Percentiles rank a stretch among this genome's conserved stretches.
Conservation (phyloP, 2,329 filamentous ascomycete genomes). For the Aspergillus carbonarius region DNA sequence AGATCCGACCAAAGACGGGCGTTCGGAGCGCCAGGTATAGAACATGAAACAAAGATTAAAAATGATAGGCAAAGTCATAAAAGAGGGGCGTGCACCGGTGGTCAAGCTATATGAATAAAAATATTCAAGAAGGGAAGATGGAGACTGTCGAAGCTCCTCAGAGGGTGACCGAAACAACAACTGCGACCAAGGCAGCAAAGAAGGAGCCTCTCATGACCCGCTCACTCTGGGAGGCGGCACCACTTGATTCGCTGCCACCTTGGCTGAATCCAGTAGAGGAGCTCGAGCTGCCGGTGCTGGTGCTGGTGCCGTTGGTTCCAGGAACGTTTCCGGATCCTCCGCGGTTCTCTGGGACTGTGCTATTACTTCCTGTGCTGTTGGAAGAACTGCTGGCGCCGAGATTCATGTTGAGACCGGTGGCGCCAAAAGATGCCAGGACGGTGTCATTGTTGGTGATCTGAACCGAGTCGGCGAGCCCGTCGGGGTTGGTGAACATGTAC, state of each 20-base stretch:
- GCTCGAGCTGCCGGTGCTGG: conserved; percentile 22
- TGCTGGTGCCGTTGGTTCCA: conserved; percentile 18
- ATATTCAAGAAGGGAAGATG: conserved; percentile 22
- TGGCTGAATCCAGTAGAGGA: conserved; percentile 34
- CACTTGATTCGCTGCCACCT: conserved; percentile 24
- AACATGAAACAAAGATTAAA: conserved; percentile 14
- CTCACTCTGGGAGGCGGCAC: conserved; percentile 38
- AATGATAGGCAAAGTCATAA: conserved; percentile 16
- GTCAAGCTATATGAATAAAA: conserved; percentile 17
- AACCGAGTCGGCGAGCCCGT: conserved; percentile 73
- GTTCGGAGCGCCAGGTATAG: conserved; percentile 17
- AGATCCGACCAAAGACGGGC: conserved; percentile 5
- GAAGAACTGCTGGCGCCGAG: conserved; percentile 19
- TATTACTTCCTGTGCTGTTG: conserved; percentile 9
- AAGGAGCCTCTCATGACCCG: conserved; percentile 45
- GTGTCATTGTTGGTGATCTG: conserved; percentile 72
- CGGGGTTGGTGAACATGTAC: conserved; percentile 70
- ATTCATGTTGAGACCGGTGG: conserved; percentile 73
- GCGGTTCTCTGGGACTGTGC: conserved; percentile 35
- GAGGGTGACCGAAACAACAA: conserved; percentile 47
- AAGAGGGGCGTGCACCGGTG: conserved; percentile 12
- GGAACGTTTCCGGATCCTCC: conserved; percentile 34
- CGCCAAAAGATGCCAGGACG: conserved; percentile 73
- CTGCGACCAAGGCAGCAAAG: conserved; percentile 48
- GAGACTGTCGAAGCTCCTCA: conserved; percentile 27